phyloP scores from a whole-genome alignment of 495 filamentous ascomycete genomes.

The Talaromyces ruber region DNA sequence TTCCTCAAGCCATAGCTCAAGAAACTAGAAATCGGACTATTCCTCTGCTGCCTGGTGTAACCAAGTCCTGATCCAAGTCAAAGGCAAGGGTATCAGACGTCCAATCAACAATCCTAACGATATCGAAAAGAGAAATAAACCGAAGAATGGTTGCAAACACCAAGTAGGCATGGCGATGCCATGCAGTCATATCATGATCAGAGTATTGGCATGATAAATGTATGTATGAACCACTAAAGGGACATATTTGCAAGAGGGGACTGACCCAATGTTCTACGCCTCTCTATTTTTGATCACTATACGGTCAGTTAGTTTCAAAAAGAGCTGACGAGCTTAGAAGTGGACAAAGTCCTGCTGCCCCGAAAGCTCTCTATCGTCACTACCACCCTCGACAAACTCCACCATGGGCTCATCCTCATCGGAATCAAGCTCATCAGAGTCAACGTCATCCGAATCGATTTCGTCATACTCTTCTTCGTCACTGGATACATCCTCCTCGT shows the following conservation, averaged over 20 bases:
- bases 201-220: background rate
- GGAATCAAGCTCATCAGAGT: conserved; percentile 70
- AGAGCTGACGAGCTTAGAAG: conserved; percentile 23
- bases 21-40: background rate
- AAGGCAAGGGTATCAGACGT: background rate
- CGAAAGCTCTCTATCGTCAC: conserved; percentile 43
- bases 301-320: background rate
- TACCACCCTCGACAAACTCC: conserved; percentile 33
- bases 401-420: conserved; percentile 43
- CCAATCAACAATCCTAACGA: background rate
- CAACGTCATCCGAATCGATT: conserved; percentile 77
- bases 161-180: background rate
- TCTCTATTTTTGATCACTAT: background rate
- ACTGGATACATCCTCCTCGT: conserved; percentile 72
- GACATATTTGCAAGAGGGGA: conserved; percentile 7
- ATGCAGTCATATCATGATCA: background rate
- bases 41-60: background rate
- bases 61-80: background rate
- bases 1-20: background rate
- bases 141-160: background rate
- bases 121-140: background rate
- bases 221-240: background rate
- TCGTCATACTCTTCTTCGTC: conserved; percentile 71
- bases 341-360: conserved; percentile 64
- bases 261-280: background rate